Evolutionary conservation across 2,329 filamentous ascomycete genomes (phyloP), one percentile per base, ranked within the genome.

Genomic region (Stemphylium lycopersici): DNA sequence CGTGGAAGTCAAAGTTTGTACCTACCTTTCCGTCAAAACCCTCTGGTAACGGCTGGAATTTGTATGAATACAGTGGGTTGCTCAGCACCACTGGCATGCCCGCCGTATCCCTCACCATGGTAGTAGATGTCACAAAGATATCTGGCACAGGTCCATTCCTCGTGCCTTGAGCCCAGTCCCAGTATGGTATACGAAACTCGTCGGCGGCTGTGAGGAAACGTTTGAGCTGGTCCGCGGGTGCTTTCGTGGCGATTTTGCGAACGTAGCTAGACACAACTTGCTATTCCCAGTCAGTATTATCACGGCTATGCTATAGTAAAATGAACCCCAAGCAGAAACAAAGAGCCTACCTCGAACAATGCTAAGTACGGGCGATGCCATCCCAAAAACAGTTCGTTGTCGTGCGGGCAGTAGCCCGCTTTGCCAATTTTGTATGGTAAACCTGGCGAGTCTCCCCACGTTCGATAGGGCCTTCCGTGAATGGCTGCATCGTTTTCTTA

Each of bases 311-410:
- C 11, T 4, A 8, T n/a, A 3, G n/a, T 2, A 8, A 7, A 1
- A 1, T 20, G 12, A 3, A 16, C 16, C 2, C n/a, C 20, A 1
- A 24, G 7, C 0, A 10, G 6, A 3, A 20, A 26, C 0, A 10
- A 4, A 13, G 6, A 16, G 43, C 68, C 43, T 62, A 84, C 83
- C 76, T 89, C 81, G 58, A 80, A 86, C 1, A 89, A 76, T 2
- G 83, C 79, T 34, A 96, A 77, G 72, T 95, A 96, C 0, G 91
- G 89, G 18, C 91, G 83, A 78, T 96, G 91, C 91, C 91, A 96
- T 26, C 86, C 83, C n/a, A 89, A 83, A 70, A 96, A 95, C 12
- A 96, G 77, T 31, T 89, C 85, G 3, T 90, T 91, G 22, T 81
- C 84, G 72, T 96, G 92, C 4, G 85, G 84, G 70, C 91, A 96